These are phyloP conservation scores for Microbotryum lychnidis-dioicae DNA, from an alignment of 1,284 basidiomycete species.

Conservation along the genomic window DNA sequence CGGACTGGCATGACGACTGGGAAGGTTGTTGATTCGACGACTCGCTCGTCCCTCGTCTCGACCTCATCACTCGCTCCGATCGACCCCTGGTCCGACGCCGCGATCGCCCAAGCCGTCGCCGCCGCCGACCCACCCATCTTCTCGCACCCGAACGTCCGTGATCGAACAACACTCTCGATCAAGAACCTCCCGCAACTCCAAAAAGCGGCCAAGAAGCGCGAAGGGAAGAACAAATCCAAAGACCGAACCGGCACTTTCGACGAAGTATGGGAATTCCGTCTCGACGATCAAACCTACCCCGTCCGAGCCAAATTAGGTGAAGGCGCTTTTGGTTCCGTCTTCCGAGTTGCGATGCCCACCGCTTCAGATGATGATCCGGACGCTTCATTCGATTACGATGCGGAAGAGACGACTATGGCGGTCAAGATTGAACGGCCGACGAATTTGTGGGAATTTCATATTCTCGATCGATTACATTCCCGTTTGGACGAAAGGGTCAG, in stretches of 20 bases:
- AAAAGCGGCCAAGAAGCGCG: constrained; percentile 43
- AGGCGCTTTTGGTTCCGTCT: constrained; percentile 92
- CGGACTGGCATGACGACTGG: constrained; percentile 28
- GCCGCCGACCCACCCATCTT: constrained; percentile 28
- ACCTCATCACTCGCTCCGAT: constrained; percentile 47
- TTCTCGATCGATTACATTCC: constrained; percentile 68
- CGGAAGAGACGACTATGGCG: constrained; percentile 62
- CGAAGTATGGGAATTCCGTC: constrained; percentile 37
- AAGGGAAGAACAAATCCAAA: constrained; percentile 33
- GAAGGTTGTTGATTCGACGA: constrained; percentile 33
- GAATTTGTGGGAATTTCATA: constrained; percentile 87
- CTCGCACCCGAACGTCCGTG: constrained; percentile 54
- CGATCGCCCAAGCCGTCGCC: constrained; percentile 56
- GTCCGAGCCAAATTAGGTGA: constrained; percentile 86
- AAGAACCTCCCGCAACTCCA: constrained; percentile 57
- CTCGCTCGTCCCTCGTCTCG: constrained; percentile 4
- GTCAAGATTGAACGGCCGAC: constrained; percentile 87
- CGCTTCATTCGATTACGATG: constrained; percentile 46
- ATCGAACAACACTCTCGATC: constrained; percentile 52
- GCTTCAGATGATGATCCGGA: constrained; percentile 51
- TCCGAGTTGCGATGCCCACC: constrained; percentile 46
- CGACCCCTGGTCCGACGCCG: constrained; percentile 68
- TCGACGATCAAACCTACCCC: constrained; percentile 57
- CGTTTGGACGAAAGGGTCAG: constrained; percentile 53
- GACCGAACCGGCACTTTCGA: constrained; percentile 33